A percentile compares a stretch with the other conserved stretches of the same genome.
These are phyloP conservation scores for Trametes elegans DNA, from an alignment of 768 basidiomycete genomes.

Conservation along the genomic window DNA sequence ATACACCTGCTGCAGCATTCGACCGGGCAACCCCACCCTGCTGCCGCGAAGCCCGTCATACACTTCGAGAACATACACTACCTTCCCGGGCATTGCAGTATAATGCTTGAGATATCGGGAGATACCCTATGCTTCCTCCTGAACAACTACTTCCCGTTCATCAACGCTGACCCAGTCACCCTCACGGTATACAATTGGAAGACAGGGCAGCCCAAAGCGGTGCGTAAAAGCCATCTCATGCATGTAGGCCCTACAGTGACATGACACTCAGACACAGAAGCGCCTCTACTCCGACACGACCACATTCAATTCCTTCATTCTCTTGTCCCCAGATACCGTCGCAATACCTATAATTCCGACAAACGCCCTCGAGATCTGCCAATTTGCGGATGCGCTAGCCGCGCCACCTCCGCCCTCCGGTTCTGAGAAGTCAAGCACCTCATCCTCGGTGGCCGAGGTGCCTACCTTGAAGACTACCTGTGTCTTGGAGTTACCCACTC, in stretches of 20 bases:
- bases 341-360: slow-evolving; percentile 25
- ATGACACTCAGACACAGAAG: slow-evolving; percentile 5
- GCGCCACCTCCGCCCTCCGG: background rate
- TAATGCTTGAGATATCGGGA: slow-evolving; percentile 26
- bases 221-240: slow-evolving; percentile 20
- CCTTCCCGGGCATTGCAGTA: slow-evolving; percentile 16
- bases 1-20: slow-evolving; percentile 23
- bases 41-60: slow-evolving; percentile 17
- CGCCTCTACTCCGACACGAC: slow-evolving; percentile 10
- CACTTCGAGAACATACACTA: slow-evolving; percentile 16
- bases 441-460: background rate
- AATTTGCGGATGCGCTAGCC: slow-evolving; percentile 3
- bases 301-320: slow-evolving; percentile 26
- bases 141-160: slow-evolving; percentile 20
- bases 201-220: slow-evolving; percentile 23
- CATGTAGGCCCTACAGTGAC: background rate
- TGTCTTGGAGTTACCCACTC: slow-evolving; percentile 21
- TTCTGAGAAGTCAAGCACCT: background rate
- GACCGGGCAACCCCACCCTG: slow-evolving; percentile 22
- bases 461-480: slow-evolving; percentile 13
- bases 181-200: slow-evolving; percentile 28
- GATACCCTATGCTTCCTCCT: slow-evolving; percentile 22
- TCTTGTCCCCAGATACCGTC: slow-evolving; percentile 26
- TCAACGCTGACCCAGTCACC: slow-evolving; percentile 2
- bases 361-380: slow-evolving; percentile 26